Conservation (phyloP, 371 early-diverging fungal genomes). For the Mucor saturninus region DNA sequence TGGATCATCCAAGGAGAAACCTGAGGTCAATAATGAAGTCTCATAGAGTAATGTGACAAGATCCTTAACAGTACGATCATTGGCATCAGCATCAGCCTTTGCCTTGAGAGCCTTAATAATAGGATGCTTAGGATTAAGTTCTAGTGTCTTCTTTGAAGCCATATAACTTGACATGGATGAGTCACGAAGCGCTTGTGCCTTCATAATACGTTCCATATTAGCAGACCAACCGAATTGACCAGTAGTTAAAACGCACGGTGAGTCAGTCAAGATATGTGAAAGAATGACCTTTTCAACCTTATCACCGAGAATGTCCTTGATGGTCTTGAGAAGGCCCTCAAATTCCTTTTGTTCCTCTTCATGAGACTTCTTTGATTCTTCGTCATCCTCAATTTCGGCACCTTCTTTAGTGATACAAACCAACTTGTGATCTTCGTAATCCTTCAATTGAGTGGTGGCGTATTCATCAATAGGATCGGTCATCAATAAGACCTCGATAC, state of each 20-base stretch:
- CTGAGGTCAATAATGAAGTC: conserved; percentile 88
- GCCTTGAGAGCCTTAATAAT: conserved; percentile 90
- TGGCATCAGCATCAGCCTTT: conserved; percentile 86
- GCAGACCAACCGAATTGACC: conserved; percentile 98
- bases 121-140: conserved; percentile 94
- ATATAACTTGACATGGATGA: conserved; percentile 94
- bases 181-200: conserved; percentile 97
- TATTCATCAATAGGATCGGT: conserved; percentile 97
- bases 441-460: conserved; percentile 95
- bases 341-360: conserved; percentile 88
- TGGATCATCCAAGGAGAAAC: conserved; percentile 93
- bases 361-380: conserved; percentile 88
- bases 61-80: conserved; percentile 94
- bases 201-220: conserved; percentile 99
- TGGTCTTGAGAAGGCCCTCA: conserved; percentile 80
- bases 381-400: conserved; percentile 96
- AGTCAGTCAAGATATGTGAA: conserved; percentile 92
- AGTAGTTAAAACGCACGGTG: conserved; percentile 96
- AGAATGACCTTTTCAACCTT: conserved; percentile 97
- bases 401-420: conserved; percentile 98
- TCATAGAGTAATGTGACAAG: conserved; percentile 88
- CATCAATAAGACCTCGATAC: conserved; percentile 96
- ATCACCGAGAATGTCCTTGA: conserved; percentile 93
- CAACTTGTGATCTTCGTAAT: conserved; percentile 98
- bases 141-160: conserved; percentile 97